Base-by-base conservation (phyloP, 176 grass and related monocot genomes). In the Aegilops sharonensis region DNA sequence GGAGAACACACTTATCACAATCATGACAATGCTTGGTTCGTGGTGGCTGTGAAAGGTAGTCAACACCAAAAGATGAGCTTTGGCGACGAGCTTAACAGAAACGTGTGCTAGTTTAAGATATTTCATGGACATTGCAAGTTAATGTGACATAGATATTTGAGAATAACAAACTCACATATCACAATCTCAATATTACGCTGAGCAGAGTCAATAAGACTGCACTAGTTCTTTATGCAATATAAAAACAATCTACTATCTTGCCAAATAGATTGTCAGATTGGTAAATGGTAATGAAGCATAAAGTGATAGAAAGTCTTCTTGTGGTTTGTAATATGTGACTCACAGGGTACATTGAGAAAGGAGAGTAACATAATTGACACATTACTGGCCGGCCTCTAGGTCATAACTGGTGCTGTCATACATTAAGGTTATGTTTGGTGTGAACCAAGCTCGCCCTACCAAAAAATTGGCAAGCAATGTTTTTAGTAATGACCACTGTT, bases 1-100 rank as follows among this genome's bases (percentile, higher is more conserved):
- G 89, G 82, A 98, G 94, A 39, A 96, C 85, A 56, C 94, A 98
- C 91, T 95, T 94, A 89, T 95, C 90, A 86, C 97, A 98, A 60
- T 95, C 97, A 90, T 95, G 90, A 79, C 97, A 98, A 79, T 98
- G 93, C 75, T 95, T 94, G 32, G 94, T 89, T 45, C 94, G 88
- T 61, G 93, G 97, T 78, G 92, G 97, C 97, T 98, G 90, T 34
- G 84, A 88, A 95, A 85, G 64, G 68, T 82, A 75, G 29, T 31
- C 34, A 68, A 23, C 70, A 72, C 6, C 56, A 60, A 77, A 81
- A 85, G 40, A 79, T 67, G 25, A 84, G 45, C 32, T 48, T 79
- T 61, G 34, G 75, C 5, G 21, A 14, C 65, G n/a, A 86, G 45
- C 61, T 86, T 75, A 76, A 73, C 42, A 56, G 13, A 64, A 74